These are phyloP conservation scores for Yamadazyma scolyti DNA, from an alignment of 805 yeast species.

Conservation along the genomic window DNA sequence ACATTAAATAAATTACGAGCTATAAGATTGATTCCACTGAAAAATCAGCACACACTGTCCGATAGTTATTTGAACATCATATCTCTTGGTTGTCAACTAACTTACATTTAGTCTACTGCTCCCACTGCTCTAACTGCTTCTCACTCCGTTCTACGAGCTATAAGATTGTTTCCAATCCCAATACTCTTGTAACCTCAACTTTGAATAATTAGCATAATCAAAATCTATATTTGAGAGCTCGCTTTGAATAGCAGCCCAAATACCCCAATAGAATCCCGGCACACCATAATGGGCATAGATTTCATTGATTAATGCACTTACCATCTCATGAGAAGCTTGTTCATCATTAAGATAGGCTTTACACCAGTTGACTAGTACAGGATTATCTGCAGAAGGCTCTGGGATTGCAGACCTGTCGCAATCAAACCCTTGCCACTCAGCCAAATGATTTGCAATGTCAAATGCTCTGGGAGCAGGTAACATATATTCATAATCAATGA, in stretches of 20 bases:
- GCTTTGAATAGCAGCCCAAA: constrained; percentile 77
- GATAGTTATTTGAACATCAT: too few species aligned
- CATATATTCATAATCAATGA: constrained; percentile 73
- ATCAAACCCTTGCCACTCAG: constrained; percentile 81
- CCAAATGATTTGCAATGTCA: constrained; percentile 71
- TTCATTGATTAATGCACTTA: constrained; percentile 51
- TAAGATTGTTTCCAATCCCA: constrained; percentile 58
- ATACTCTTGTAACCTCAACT: constrained; percentile 59
- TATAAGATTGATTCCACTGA: not conserved
- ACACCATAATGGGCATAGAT: constrained; percentile 63
- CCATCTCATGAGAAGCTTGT: constrained; percentile 22
- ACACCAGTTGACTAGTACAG: constrained; percentile 54
- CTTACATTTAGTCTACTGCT: too few species aligned
- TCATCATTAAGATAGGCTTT: constrained; percentile 45
- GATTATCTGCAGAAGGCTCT: constrained; percentile 39
- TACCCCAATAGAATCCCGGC: constrained; percentile 85
- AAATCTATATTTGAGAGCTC: constrained; percentile 68
- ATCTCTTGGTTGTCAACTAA: too few species aligned
- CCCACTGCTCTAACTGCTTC: too few species aligned
- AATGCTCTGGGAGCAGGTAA: constrained; percentile 70
- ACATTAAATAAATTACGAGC: not conserved
- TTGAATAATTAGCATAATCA: constrained; percentile 61
- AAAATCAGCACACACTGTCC: too few species aligned
- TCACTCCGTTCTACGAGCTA: too few species aligned
- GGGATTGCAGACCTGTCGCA: constrained; percentile 64